Base-by-base conservation (phyloP, 2,329 filamentous ascomycete genomes). In the Alternaria gaisen region DNA sequence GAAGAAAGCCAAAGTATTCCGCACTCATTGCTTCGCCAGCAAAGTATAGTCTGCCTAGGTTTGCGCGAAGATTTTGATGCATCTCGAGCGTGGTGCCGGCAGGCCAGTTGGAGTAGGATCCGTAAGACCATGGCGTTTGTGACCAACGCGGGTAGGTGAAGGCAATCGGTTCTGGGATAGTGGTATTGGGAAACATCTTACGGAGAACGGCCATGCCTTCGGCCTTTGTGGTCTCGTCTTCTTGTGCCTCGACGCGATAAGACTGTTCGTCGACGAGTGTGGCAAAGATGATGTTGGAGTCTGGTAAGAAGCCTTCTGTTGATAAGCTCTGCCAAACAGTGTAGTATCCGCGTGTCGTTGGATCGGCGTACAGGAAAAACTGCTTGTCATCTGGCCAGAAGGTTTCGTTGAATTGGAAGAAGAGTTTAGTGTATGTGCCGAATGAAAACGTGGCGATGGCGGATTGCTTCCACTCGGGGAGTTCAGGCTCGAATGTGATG, bases 341-440 rank as follows among this genome's bases (percentile, higher is more conserved):
- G 61, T 85, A 87, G 72, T 83, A 84, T 18, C 85, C 84, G 9
- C 84, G 81, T 4, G 72, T 76, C 4, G 74, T 72, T 0, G 83
- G 82, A 40, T 81, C 79, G 0, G 85, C 83, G 63, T 86, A 86
- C n/a, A 86, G 78, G 64, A 84, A 81, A 67, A 82, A 87, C 56
- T 87, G 83, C 1, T 82, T 84, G 41, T 83, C 77, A 0, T 77
- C 70, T 67, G 84, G 83, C 90, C 89, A 91, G 76, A 91, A 92
- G 0, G 87, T 85, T 56, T 88, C 80, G 61, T 88, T 80, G 76
- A 91, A 91, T 63, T 91, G 89, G 61, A 90, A 79, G 77, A 91
- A 91, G 62, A 91, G 86, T 72, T 92, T 92, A 53, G 88, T 91
- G 77, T 91, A 92, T 0, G 88, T 91, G 7, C 86, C 89, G 86